These are phyloP conservation scores for Microascus cirrosus DNA, from an alignment of 2,329 filamentous ascomycete genomes.

Conservation along the genomic window DNA sequence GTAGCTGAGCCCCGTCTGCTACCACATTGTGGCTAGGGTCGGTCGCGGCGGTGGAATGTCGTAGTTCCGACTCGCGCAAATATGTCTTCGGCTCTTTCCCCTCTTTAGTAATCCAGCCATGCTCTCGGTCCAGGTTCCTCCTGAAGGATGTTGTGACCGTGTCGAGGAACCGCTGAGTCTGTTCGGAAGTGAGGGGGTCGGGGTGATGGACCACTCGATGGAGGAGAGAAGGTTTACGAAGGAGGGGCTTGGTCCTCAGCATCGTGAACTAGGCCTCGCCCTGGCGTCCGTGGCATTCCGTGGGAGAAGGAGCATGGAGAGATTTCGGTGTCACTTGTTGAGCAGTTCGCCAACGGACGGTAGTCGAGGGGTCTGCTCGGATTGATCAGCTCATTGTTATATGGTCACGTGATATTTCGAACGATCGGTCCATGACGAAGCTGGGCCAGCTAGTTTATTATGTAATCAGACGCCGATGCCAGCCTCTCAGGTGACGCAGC, in stretches of 20 bases:
- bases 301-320: not conserved
- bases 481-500: not conserved
- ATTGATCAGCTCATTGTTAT: not conserved
- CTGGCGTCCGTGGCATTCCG: not conserved
- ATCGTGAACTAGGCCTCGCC: not conserved
- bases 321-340: not conserved
- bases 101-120: slow-evolving; percentile 29
- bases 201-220: slow-evolving; percentile 39
- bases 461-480: not conserved
- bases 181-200: slow-evolving; percentile 33
- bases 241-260: slow-evolving; percentile 1
- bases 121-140: slow-evolving; percentile 44
- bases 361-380: not conserved
- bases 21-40: not conserved
- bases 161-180: slow-evolving; percentile 43
- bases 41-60: not conserved
- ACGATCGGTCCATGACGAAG: not conserved
- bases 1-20: slow-evolving; percentile 7
- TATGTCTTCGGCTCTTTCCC: slow-evolving; percentile 12
- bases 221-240: slow-evolving; percentile 13
- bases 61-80: slow-evolving; percentile 6
- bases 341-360: not conserved
- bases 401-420: not conserved
- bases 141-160: slow-evolving; percentile 46
- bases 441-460: not conserved